Evolutionary conservation across 2,329 filamentous ascomycete species (phyloP), one percentile per base, ranked within the genome.

Genomic region (Exophiala xenobiotica): DNA sequence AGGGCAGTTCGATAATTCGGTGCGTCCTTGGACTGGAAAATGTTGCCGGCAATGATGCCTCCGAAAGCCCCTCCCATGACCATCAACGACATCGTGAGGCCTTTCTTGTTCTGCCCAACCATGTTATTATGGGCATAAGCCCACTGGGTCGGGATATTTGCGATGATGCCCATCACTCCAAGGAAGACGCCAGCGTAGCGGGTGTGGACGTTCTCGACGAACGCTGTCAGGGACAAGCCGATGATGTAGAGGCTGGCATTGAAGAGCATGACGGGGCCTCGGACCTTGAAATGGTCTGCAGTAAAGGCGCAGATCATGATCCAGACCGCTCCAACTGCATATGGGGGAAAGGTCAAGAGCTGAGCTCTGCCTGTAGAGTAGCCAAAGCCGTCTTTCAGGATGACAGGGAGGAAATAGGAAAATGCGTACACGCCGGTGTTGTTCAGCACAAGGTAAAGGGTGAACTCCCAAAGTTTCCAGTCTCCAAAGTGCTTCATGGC

Each of bases 121-220:
- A 93, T 85, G 69, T 93, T 93, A 71, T 91, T 93, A 38, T 87
- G 86, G 71, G 91, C 88, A 71, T 88, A 92, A 0, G 87, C 79
- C 74, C 93, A 82, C 40, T 81, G 75, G 1, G 82, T 76, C 0
- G 89, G 88, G 3, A 91, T 75, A 65, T 92, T 92, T 58, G 12
- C 35, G 18, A 19, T 16, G 4, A 38, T 38, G 35, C 35, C 35
- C 82, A 26, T 27, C 47, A 33, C 33, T 40, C 51, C 54, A 12
- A 61, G 49, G 27, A 57, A 63, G 6, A 49, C 42, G 18, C 53
- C 57, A 31, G 50, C 54, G 48, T 61, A 62, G 22, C 54, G 26
- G 11, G 47, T 51, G 12, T 26, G 43, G 35, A 44, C 46, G 38
- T 45, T 31, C 23, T 45, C 48, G 6, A 33, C 38, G 31, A 53